A percentile compares a stretch with the other conserved stretches of the same genome.
phyloP scores from a whole-genome alignment of 2,329 filamentous ascomycete species.

The Pseudomassariella vexata region DNA sequence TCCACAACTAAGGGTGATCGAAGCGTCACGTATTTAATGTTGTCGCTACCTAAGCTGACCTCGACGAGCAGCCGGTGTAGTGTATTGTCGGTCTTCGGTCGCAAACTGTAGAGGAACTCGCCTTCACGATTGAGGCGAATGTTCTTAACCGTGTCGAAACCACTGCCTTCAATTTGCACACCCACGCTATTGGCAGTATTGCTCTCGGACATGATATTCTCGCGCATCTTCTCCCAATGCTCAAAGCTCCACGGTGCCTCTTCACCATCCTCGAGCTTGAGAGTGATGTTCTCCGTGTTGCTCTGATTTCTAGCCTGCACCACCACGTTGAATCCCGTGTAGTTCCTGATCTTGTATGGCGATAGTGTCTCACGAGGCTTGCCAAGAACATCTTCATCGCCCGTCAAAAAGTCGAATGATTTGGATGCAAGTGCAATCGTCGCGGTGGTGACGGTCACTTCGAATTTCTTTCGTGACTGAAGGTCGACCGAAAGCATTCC shows the following conservation, averaged over 20 bases:
- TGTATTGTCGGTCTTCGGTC: conserved; percentile 78
- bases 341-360: conserved; percentile 89
- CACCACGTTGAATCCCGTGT: conserved; percentile 86
- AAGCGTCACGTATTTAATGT: conserved; percentile 96
- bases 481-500: conserved; percentile 78
- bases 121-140: conserved; percentile 93
- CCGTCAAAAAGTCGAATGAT: conserved; percentile 82
- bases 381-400: conserved; percentile 83
- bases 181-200: conserved; percentile 70
- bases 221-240: conserved; percentile 92
- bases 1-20: conserved; percentile 87
- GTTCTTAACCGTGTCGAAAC: conserved; percentile 84
- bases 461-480: conserved; percentile 83
- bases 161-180: conserved; percentile 83
- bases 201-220: conserved; percentile 81
- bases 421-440: conserved; percentile 92
- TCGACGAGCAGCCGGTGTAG: conserved; percentile 90
- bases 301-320: conserved; percentile 70
- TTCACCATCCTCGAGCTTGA: conserved; percentile 79
- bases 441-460: conserved; percentile 87
- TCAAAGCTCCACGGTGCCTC: conserved; percentile 96
- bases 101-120: conserved; percentile 81
- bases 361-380: conserved; percentile 90
- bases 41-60: conserved; percentile 83
- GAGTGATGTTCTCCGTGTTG: conserved; percentile 64